Evolutionary conservation across 192 early-diverging fungal species (phyloP).

Genomic region (Paraglomus occultum): DNA sequence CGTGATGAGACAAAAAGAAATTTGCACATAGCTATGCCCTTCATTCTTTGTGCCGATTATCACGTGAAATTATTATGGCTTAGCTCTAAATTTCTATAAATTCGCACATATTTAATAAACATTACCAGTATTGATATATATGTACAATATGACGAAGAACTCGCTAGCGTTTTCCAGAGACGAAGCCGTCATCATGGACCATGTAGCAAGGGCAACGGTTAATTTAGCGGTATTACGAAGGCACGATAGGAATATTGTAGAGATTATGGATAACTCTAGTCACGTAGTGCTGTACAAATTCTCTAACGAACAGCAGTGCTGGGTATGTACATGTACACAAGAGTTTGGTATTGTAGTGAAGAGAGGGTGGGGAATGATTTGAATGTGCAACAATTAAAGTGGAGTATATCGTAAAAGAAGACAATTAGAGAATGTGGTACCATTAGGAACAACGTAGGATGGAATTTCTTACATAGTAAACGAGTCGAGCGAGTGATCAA

Average conservation of each 20-base stretch:
- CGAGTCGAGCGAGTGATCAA: not conserved
- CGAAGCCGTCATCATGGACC: conserved; percentile 52
- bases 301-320: conserved; percentile 61
- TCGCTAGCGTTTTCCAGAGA: not conserved
- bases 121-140: too few species aligned
- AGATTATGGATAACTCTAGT: conserved; percentile 79
- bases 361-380: not conserved
- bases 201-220: conserved; percentile 57
- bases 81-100: too few species aligned
- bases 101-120: too few species aligned
- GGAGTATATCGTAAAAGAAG: not conserved
- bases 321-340: conserved; percentile 66
- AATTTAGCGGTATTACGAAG: conserved; percentile 84
- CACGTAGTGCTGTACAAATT: conserved; percentile 92
- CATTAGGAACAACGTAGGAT: not conserved
- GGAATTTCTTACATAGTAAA: not conserved
- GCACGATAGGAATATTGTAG: conserved; percentile 74
- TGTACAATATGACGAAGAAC: too few species aligned
- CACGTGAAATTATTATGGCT: too few species aligned
- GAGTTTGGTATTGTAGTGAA: too few species aligned
- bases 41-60: too few species aligned
- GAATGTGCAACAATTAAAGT: conserved; percentile 2
- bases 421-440: not conserved
- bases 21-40: too few species aligned
- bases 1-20: too few species aligned